These are phyloP conservation scores for Aspergillus pseudotamarii DNA, from an alignment of 2,329 filamentous ascomycete species.

Conservation along the genomic window DNA sequence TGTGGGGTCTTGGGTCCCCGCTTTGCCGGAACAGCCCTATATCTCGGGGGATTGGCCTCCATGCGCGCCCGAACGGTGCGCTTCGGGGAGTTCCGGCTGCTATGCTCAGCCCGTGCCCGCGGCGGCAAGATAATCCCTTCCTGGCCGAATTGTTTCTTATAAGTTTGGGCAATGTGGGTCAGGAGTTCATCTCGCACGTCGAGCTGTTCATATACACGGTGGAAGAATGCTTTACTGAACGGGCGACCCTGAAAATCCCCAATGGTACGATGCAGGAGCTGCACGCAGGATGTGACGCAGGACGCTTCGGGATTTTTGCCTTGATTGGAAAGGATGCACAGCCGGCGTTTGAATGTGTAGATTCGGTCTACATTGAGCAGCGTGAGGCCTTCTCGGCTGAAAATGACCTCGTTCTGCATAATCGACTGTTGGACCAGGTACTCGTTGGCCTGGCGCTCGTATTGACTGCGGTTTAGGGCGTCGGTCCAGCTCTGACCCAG, in stretches of 20 bases:
- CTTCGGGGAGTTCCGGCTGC: constrained; percentile 24
- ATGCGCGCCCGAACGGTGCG: constrained; percentile 27
- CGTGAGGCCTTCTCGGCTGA: constrained; percentile 48
- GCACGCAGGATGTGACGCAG: constrained; percentile 43
- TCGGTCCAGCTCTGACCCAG: constrained; percentile 43
- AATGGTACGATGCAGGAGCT: constrained; percentile 45
- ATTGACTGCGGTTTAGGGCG: constrained; percentile 39
- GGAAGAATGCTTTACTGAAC: constrained; percentile 48
- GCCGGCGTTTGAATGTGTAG: constrained; percentile 47
- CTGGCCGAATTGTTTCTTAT: constrained; percentile 37
- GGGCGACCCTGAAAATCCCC: constrained; percentile 44
- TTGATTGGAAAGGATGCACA: constrained; percentile 40
- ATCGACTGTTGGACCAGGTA: constrained; percentile 48
- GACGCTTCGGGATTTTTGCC: constrained; percentile 34
- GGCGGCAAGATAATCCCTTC: constrained; percentile 43
- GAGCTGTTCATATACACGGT: constrained; percentile 47
- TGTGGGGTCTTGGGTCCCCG: constrained; percentile 44
- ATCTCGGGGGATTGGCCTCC: constrained; percentile 25
- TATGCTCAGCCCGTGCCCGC: constrained; percentile 8
- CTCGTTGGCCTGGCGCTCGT: constrained; percentile 39
- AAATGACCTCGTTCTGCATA: constrained; percentile 48
- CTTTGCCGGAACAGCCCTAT: constrained; percentile 19
- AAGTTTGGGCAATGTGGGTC: constrained; percentile 37
- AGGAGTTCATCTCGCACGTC: constrained; percentile 42
- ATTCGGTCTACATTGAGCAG: constrained; percentile 49